These are phyloP conservation scores for Coniosporium tulheliwenetii DNA, from an alignment of 2,329 filamentous ascomycete genomes.

Conservation along the genomic window DNA sequence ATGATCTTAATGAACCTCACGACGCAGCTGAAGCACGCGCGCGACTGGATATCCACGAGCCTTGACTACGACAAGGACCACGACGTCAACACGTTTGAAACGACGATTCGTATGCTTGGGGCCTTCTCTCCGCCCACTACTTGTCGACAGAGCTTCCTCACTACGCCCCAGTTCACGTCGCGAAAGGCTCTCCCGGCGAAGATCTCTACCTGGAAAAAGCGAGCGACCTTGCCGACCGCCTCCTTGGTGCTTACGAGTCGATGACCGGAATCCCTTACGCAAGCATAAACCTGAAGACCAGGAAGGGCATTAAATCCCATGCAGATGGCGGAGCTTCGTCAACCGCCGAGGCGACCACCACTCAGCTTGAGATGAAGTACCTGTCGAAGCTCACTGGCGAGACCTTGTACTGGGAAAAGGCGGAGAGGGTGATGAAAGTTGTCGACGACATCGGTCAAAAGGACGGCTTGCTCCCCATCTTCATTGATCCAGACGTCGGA, in stretches of 20 bases:
- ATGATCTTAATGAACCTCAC: constrained; percentile 98
- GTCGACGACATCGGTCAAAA: constrained; percentile 66
- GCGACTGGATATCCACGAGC: constrained; percentile 73
- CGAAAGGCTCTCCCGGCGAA: constrained; percentile 58
- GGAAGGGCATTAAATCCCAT: constrained; percentile 64
- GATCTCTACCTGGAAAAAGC: constrained; percentile 95
- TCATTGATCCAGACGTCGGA: constrained; percentile 64
- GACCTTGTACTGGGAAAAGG: constrained; percentile 78
- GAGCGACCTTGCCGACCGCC: constrained; percentile 74
- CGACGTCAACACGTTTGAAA: constrained; percentile 95
- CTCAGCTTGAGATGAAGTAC: constrained; percentile 97
- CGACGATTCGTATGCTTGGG: constrained; percentile 96
- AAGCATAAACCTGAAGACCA: constrained; percentile 72
- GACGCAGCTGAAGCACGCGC: constrained; percentile 63
- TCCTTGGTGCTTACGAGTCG: constrained; percentile 79
- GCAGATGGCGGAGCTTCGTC: constrained; percentile 77
- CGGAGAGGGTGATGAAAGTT: constrained; percentile 80
- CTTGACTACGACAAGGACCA: constrained; percentile 83
- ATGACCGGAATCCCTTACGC: constrained; percentile 76
- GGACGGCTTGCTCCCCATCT: constrained; percentile 85
- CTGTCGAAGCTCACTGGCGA: constrained; percentile 89
- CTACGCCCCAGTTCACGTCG: constrained; percentile 59
- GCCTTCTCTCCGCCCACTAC: constrained; percentile 84
- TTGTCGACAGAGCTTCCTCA: constrained; percentile 70
- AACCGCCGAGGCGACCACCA: constrained; percentile 78